Conservation (phyloP, 2,329 filamentous ascomycete genomes). For the Neopestalotiopsis sp. region DNA sequence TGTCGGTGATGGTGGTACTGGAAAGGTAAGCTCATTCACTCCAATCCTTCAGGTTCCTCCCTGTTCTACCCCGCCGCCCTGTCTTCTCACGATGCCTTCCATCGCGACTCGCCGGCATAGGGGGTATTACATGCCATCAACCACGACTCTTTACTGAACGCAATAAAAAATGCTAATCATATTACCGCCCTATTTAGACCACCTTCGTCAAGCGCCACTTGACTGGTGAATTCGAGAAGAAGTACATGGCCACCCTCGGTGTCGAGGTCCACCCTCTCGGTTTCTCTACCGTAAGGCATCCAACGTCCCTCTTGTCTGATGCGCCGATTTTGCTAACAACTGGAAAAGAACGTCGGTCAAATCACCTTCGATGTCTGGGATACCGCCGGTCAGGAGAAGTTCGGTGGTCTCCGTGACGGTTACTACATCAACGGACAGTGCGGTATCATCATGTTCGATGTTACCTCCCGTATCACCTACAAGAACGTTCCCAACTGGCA, state of each 20-base stretch:
- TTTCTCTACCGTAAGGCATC: constrained; percentile 88
- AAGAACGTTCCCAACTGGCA: constrained; percentile 99
- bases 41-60: no score
- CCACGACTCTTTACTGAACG: not conserved
- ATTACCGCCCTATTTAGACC: constrained; percentile 64
- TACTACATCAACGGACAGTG: constrained; percentile 99
- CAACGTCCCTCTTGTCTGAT: constrained; percentile 25
- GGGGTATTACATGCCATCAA: constrained; percentile 2
- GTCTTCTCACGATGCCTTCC: constrained; percentile 18
- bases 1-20: constrained; percentile 98
- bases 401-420: constrained; percentile 97
- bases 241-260: constrained; percentile 99
- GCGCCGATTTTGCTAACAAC: constrained; percentile 30
- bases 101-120: not conserved
- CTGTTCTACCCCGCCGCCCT: constrained; percentile 22
- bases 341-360: constrained; percentile 78
- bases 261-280: constrained; percentile 98
- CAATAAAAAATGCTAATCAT: constrained; percentile 18
- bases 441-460: constrained; percentile 99
- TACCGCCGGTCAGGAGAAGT: constrained; percentile 99
- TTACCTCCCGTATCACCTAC: constrained; percentile 99
- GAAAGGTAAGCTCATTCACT: constrained; percentile 74
- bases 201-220: constrained; percentile 99
- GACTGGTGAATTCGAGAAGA: constrained; percentile 99
- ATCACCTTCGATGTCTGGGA: constrained; percentile 99